Evolutionary conservation across 2,329 filamentous ascomycete genomes (phyloP), one percentile per base, ranked within the genome.

Genomic region (Xylaria sp.): DNA sequence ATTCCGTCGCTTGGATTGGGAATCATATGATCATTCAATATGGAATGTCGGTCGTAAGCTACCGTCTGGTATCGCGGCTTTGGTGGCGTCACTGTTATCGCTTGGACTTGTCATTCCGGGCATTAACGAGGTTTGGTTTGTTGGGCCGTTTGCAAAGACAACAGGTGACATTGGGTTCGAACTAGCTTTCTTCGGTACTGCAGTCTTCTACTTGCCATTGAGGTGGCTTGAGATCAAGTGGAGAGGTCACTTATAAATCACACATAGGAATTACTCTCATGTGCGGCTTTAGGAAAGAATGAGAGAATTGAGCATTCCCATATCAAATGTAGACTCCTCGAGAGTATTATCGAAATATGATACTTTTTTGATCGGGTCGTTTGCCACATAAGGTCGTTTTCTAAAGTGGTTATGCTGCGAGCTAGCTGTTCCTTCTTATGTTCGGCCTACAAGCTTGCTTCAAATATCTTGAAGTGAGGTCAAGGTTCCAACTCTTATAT

Each of bases 161-260:
- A 82, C 83, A 13, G 83, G 83, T 2, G 83, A 85, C 71, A 78
- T 85, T 46, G 83, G 83, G 1, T 85, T 85, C 63, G 83, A 84
- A 70, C 69, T 82, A 63, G 82, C 82, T 13, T 83, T 85, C 70
- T 72, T 82, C 3, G 73, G 83, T 20, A 85, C 84, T 13, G 82
- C 78, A 1, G 12, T 87, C 39, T 76, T 82, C 32, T 88, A 87
- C 64, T 59, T 86, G 1, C 84, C 85, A 2, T 76, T 88, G 13
- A 79, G 86, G 7, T 82, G 79, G 74, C 59, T 82, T 0, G 86
- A 88, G 78, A 83, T 80, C 69, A 79, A 78, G 56, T 74, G 74
- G 76, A 72, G 66, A 64, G 78, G 79, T 3, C 77, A 76, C 61
- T 61, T 81, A 32, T 81, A 62, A 74, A 32, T 20, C 5, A 1